phyloP scores from a whole-genome alignment of 306 rosid species.

The Erythrophleum fordii region DNA sequence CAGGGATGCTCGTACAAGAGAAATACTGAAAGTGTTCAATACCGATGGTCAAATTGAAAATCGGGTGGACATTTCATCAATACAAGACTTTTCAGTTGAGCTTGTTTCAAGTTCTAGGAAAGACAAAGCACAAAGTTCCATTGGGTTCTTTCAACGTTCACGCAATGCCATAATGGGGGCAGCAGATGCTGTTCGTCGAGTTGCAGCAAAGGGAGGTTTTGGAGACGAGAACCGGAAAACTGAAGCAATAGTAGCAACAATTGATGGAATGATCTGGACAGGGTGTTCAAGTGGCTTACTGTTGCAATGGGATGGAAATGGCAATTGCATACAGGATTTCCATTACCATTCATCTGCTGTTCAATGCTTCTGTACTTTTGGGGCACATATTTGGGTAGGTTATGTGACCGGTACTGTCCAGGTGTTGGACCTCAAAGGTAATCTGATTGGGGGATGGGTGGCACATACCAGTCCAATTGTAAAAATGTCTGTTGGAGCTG shows the following conservation, averaged over 20 bases:
- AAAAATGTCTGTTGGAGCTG: slow-evolving; percentile 71
- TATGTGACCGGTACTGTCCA: slow-evolving; percentile 78
- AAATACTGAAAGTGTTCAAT: slow-evolving; percentile 85
- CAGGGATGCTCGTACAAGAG: slow-evolving; percentile 96
- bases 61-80: slow-evolving; percentile 64
- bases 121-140: slow-evolving; percentile 76
- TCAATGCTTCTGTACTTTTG: slow-evolving; percentile 86
- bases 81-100: slow-evolving; percentile 73
- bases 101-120: slow-evolving; percentile 62
- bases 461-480: slow-evolving; percentile 84
- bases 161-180: slow-evolving; percentile 95
- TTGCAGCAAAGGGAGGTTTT: slow-evolving; percentile 81
- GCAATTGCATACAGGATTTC: slow-evolving; percentile 84
- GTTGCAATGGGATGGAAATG: slow-evolving; percentile 92
- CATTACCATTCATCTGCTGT: slow-evolving; percentile 71
- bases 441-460: slow-evolving; percentile 79
- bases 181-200: slow-evolving; percentile 97
- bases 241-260: slow-evolving; percentile 71
- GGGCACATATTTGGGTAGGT: slow-evolving; percentile 87
- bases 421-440: slow-evolving; percentile 84
- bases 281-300: slow-evolving; percentile 89
- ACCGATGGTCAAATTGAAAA: slow-evolving; percentile 90
- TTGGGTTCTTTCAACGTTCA: slow-evolving; percentile 96
- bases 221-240: slow-evolving; percentile 93
- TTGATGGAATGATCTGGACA: slow-evolving; percentile 91